Percentiles rank a stretch among this genome's conserved stretches.
These are phyloP conservation scores for Trichoderma gamsii DNA, from an alignment of 495 filamentous ascomycete genomes.

Conservation along the genomic window DNA sequence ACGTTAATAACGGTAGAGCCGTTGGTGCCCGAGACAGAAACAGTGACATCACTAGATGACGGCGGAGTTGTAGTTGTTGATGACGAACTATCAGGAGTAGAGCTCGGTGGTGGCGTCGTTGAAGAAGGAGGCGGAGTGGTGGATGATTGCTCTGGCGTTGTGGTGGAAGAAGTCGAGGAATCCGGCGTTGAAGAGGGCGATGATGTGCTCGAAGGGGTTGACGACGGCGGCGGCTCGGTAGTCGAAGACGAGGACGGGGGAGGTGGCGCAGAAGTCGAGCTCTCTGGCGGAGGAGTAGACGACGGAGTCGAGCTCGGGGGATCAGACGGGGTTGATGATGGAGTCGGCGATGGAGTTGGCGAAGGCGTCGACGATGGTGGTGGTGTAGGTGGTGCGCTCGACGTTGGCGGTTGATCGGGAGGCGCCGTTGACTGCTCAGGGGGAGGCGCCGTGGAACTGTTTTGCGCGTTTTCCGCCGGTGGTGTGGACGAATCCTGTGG, in stretches of 20 bases:
- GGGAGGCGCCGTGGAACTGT: neutral
- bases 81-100: neutral
- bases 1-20: neutral
- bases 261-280: neutral
- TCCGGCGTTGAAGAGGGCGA: neutral
- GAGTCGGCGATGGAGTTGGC: slow-evolving; percentile 23
- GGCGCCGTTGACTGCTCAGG: neutral
- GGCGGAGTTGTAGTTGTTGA: neutral
- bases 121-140: slow-evolving; percentile 24
- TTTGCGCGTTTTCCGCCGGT: neutral
- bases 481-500: neutral
- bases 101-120: neutral
- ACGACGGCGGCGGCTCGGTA: neutral
- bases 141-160: slow-evolving; percentile 24
- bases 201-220: slow-evolving; percentile 20
- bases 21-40: neutral
- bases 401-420: neutral
- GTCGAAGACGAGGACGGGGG: slow-evolving; percentile 13
- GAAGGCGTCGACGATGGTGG: too few relatives aligned
- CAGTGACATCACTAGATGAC: neutral
- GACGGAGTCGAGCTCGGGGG: slow-evolving; percentile 19
- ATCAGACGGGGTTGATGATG: slow-evolving; percentile 27
- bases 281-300: slow-evolving; percentile 16
- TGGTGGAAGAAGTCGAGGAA: slow-evolving; percentile 22
- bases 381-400: slow-evolving; percentile 18